Conservation (phyloP, 306 rosid genomes). For the Cicer pinnatifidum region DNA sequence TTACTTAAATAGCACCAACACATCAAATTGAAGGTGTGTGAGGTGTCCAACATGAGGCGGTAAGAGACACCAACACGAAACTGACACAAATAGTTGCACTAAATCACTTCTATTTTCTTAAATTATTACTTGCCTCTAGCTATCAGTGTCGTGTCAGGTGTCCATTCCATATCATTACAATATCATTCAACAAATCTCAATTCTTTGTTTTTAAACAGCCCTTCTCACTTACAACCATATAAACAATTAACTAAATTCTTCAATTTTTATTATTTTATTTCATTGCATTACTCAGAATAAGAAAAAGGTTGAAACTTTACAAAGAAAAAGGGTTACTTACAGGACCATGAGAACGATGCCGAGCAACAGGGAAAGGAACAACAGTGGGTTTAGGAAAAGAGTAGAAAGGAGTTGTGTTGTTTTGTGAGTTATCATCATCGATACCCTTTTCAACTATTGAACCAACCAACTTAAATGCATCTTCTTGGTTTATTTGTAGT, state of each 20-base stretch:
- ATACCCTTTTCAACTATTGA: slow-evolving; percentile 83
- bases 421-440: slow-evolving; percentile 59
- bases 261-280: background rate
- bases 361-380: slow-evolving; percentile 89
- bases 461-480: slow-evolving; percentile 61
- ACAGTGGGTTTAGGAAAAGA: slow-evolving; percentile 68
- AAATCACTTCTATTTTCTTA: background rate
- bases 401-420: slow-evolving; percentile 33
- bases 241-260: background rate
- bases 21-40: background rate
- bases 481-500: slow-evolving; percentile 50
- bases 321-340: slow-evolving; percentile 51
- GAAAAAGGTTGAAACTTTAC: slow-evolving; percentile 10
- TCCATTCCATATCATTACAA: too few relatives aligned
- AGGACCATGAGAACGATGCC: slow-evolving; percentile 92
- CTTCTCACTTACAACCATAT: background rate
- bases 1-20: background rate
- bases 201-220: background rate
- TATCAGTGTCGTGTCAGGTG: background rate
- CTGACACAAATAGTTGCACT: background rate
- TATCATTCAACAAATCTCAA: background rate
- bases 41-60: background rate
- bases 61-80: background rate
- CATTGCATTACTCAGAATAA: background rate
- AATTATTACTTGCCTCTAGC: background rate